These are phyloP conservation scores for Rhizopus arrhizus DNA, from an alignment of 371 early-diverging fungal genomes.

Conservation along the genomic window DNA sequence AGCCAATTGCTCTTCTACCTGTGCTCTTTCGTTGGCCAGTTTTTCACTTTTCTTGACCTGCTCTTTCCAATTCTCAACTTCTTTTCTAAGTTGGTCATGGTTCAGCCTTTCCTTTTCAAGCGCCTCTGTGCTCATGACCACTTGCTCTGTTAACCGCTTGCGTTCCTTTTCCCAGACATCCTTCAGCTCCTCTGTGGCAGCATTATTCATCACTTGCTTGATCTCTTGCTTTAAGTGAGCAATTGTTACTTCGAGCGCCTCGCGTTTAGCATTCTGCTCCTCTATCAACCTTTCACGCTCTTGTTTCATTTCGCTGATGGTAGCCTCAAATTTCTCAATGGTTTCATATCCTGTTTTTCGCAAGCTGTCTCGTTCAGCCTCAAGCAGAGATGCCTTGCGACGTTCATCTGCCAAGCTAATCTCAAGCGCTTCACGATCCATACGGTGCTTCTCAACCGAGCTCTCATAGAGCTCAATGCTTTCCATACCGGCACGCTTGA, in stretches of 20 bases:
- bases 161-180: conserved; percentile 62
- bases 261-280: conserved; percentile 27
- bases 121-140: conserved; percentile 36
- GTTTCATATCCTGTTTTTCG: conserved; percentile 30
- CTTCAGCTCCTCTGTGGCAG: conserved; percentile 37
- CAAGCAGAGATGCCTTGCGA: conserved; percentile 29
- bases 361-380: conserved; percentile 25
- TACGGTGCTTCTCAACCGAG: conserved; percentile 49
- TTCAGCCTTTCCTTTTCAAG: conserved; percentile 36
- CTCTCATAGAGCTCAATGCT: conserved; percentile 58
- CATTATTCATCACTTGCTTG: conserved; percentile 43
- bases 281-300: conserved; percentile 26
- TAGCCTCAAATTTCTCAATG: conserved; percentile 27
- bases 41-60: conserved; percentile 50
- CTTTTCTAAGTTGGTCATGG: conserved; percentile 40
- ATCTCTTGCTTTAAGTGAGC: conserved; percentile 53
- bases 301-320: conserved; percentile 42
- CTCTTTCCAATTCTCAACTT: conserved; percentile 36
- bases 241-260: conserved; percentile 44
- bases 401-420: conserved; percentile 45
- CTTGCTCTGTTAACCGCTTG: conserved; percentile 52
- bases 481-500: conserved; percentile 57
- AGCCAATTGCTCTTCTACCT: conserved; percentile 39
- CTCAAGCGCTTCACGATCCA: conserved; percentile 54
- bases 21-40: conserved; percentile 35